These are phyloP conservation scores for Picochlorum sp. DNA, from an alignment of 139 green algal species.

Conservation along the genomic window DNA sequence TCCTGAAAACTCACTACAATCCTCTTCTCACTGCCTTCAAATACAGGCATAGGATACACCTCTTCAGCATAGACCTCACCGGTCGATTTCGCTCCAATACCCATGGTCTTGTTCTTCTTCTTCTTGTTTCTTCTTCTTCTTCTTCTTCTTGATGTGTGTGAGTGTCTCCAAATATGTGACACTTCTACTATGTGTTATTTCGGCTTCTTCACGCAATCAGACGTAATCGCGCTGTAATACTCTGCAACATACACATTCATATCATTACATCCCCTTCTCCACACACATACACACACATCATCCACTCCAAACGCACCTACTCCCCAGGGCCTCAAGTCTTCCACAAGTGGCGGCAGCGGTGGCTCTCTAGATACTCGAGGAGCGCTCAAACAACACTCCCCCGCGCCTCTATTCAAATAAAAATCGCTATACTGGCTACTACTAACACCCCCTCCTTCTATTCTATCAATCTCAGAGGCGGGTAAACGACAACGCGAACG, in stretches of 20 bases:
- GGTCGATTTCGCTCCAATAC: background rate
- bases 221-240: background rate
- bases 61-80: background rate
- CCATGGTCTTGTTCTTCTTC: conserved; percentile 16
- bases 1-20: conserved; percentile 74
- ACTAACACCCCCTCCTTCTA: background rate
- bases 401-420: conserved; percentile 1
- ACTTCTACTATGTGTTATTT: conserved; percentile 29
- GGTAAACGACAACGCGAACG: no score
- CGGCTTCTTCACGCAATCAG: conserved; percentile 46
- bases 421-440: conserved; percentile 16
- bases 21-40: conserved; percentile 93
- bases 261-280: background rate
- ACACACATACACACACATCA: conserved; percentile 3
- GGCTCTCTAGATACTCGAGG: conserved; percentile 14
- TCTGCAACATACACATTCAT: background rate
- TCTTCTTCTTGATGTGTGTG: background rate
- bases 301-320: conserved; percentile 6
- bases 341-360: conserved; percentile 25
- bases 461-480: no score
- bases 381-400: background rate
- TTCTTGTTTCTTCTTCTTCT: background rate
- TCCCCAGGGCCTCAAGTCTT: conserved; percentile 22
- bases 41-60: conserved; percentile 52
- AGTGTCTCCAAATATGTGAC: background rate